Evolutionary conservation across 169 alveolate species (phyloP).

Genomic region (Plasmodium inui): DNA sequence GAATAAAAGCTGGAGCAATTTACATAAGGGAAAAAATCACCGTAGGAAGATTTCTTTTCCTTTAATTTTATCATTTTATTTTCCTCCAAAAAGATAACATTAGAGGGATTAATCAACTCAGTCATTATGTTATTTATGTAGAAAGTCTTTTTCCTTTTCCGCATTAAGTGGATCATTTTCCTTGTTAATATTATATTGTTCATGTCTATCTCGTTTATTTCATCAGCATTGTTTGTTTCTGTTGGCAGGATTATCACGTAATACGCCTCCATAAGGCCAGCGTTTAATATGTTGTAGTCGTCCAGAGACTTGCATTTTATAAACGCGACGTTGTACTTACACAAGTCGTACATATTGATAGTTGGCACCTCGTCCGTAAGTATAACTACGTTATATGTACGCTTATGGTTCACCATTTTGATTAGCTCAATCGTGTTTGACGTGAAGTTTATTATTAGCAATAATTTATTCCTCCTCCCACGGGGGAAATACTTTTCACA

Average conservation of each 20-base stretch:
- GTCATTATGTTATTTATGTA: slow-evolving; percentile 67
- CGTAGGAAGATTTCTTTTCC: slow-evolving; percentile 60
- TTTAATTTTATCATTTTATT: slow-evolving; percentile 68
- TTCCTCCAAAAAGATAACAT: slow-evolving; percentile 70
- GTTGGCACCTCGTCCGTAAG: slow-evolving; percentile 48
- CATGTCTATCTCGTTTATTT: slow-evolving; percentile 73
- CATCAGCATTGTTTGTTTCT: slow-evolving; percentile 12
- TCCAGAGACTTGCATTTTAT: slow-evolving; percentile 65
- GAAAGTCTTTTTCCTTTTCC: slow-evolving; percentile 36
- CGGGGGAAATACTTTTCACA: slow-evolving; percentile 40
- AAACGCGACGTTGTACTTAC: slow-evolving; percentile 44
- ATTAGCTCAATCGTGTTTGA: slow-evolving; percentile 36
- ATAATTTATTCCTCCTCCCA: slow-evolving; percentile 22
- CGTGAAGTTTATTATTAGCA: slow-evolving; percentile 47
- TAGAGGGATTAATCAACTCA: slow-evolving; percentile 65
- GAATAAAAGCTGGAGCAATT: slow-evolving; percentile 55
- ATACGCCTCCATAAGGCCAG: slow-evolving; percentile 57
- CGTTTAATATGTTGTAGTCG: slow-evolving; percentile 60
- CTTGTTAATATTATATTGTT: slow-evolving; percentile 60
- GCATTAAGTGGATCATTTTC: slow-evolving; percentile 36
- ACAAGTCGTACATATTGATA: slow-evolving; percentile 25
- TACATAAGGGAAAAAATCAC: slow-evolving; percentile 73
- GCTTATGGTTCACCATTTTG: slow-evolving; percentile 38
- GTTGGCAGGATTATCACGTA: slow-evolving; percentile 58
- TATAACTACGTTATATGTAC: slow-evolving; percentile 42